Base-by-base conservation (phyloP, 768 basidiomycete genomes). In the Galerina sulciceps region DNA sequence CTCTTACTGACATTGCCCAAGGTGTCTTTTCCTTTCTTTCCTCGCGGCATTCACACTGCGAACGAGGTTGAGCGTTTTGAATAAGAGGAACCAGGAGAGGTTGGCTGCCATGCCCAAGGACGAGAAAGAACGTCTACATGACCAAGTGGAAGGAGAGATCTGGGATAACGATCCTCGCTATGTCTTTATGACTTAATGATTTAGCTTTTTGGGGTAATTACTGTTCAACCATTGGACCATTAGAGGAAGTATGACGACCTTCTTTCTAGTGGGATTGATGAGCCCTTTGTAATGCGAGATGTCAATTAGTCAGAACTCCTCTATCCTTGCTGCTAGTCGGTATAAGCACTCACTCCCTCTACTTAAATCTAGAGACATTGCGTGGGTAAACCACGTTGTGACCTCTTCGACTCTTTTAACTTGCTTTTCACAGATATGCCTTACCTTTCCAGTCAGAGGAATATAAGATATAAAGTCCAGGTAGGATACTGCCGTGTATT, bases 121-220 rank as follows among this genome's bases (percentile, higher is more conserved):
- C 4, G 75, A 76, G 57, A 72, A 71, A 53, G 63, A 67, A 22
- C 60, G 63, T 26, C 37, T 63, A 11, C 58, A 11, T 65, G 40
- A 67, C n/a, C 63, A 69, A 15, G 63, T 58, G 8, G 57, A 60
- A 6, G 62, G 57, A 18, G 82, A 84, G 61, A 70, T 83, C 6
- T 75, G 75, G 74, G 84, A 85, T 67, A 72, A 72, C 31, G 83
- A 84, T 62, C 77, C 77, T n/a, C 76, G 81, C 54, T 84, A 81
- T 67, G 75, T 80, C 34, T 85, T 83, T 65, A 82, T 82, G 80
- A 82, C 81, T 34, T 78, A 62, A 73, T 31, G 1, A 31, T 31
- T 31, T 31, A 31, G 26, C 26, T 31, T 31, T 31, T 31, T 31
- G 4, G 26, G 26, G 26, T 31, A 31, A 31, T 31, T 31, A 8